Evolutionary conservation across 2,329 filamentous ascomycete species (phyloP).

Genomic region (Microsporum canis): DNA sequence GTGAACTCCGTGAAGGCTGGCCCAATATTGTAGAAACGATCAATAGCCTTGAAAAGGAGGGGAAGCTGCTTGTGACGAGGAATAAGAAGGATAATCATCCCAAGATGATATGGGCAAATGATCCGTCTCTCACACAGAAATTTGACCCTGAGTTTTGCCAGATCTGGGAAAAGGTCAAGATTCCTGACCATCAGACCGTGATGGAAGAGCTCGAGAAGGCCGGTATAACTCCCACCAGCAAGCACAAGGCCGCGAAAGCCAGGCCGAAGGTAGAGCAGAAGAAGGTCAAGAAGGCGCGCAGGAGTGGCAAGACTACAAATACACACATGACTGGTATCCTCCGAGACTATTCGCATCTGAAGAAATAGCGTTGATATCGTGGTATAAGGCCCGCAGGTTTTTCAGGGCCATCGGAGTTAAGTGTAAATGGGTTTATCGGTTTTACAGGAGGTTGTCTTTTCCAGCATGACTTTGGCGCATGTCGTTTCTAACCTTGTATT

Average conservation of each 20-base stretch:
- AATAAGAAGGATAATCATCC: constrained; percentile 88
- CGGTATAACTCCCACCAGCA: constrained; percentile 73
- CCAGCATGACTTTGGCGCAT: background rate
- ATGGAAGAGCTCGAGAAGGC: constrained; percentile 64
- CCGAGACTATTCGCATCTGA: constrained; percentile 55
- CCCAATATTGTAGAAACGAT: constrained; percentile 70
- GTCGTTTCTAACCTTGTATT: background rate
- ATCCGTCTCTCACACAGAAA: constrained; percentile 60
- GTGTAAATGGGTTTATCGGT: background rate
- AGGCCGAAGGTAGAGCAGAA: constrained; percentile 49
- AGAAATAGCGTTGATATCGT: constrained; percentile 13
- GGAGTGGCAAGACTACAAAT: constrained; percentile 73
- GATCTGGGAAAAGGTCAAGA: constrained; percentile 69
- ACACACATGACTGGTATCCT: constrained; percentile 74
- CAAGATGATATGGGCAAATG: constrained; percentile 79
- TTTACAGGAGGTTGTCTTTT: background rate
- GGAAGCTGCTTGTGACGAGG: constrained; percentile 72
- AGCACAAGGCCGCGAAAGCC: constrained; percentile 56
- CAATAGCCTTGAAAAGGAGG: constrained; percentile 61
- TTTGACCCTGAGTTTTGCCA: constrained; percentile 74
- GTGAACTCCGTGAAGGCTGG: constrained; percentile 95
- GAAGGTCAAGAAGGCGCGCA: constrained; percentile 63
- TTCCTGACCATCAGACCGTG: constrained; percentile 66
- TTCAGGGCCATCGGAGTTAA: background rate
- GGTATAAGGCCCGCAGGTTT: background rate